Conservation (phyloP, 2,329 filamentous ascomycete species). For the Curvularia sp. region DNA sequence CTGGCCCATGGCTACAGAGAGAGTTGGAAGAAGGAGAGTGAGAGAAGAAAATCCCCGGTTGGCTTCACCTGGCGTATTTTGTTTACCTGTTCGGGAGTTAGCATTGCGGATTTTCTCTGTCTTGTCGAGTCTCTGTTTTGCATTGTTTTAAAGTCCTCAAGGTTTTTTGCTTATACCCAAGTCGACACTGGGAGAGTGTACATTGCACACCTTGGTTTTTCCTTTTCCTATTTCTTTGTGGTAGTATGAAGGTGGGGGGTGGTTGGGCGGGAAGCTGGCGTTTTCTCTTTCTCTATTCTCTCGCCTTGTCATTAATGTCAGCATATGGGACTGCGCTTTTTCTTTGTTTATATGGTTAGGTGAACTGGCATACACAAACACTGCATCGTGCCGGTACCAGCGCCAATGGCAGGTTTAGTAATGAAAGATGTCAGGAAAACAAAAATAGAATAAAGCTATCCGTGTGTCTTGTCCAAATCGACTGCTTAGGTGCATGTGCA, state of each 20-base stretch:
- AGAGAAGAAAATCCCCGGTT: not conserved
- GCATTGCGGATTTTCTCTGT: not conserved
- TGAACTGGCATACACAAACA: not conserved
- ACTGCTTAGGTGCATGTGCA: slow-evolving; percentile 2
- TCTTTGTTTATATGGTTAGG: slow-evolving; percentile 1
- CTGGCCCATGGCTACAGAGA: not conserved
- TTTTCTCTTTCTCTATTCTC: not conserved
- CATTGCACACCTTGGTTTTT: slow-evolving; percentile 20
- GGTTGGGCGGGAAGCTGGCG: slow-evolving; percentile 5
- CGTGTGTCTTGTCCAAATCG: not conserved
- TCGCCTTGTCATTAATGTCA: not conserved
- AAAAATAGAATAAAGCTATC: not conserved
- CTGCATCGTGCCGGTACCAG: not conserved
- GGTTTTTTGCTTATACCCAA: slow-evolving; percentile 34
- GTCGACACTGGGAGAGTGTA: slow-evolving; percentile 35
- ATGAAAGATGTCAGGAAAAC: slow-evolving; percentile 10
- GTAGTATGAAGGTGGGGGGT: not conserved
- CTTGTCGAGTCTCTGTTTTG: slow-evolving; percentile 1
- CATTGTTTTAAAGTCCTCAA: not conserved
- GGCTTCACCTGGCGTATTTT: not conserved
- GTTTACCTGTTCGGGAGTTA: not conserved
- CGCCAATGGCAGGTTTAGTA: slow-evolving; percentile 1
- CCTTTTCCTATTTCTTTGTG: slow-evolving; percentile 3
- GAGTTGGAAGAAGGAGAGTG: not conserved
- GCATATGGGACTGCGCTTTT: slow-evolving; percentile 1